Evolutionary conservation across 139 green algal genomes (phyloP), one percentile per base, ranked within the genome.

Genomic region (Haematococcus sp.): DNA sequence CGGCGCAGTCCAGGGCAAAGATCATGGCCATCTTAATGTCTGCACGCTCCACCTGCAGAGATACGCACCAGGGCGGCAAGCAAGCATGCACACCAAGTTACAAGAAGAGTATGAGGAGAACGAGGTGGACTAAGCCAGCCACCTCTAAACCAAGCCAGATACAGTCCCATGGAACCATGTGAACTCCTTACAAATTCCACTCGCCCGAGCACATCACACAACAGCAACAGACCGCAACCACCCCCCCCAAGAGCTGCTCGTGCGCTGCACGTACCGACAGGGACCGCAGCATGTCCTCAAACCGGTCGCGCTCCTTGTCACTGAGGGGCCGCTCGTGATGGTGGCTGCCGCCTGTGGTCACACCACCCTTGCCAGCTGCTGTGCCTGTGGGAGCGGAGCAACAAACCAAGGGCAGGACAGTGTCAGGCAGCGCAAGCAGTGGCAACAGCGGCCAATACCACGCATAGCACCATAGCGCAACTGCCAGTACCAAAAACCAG

Each of bases 1-100:
- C 92, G 9, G 94, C 92, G 68, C 97, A 88, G 79, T 97, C 90
- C 54, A 98, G 75, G 3, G 89, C 88, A 84, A 97, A 98, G 31
- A 92, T 81, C 95, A 98, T 98, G 64, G 88, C 95, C 28, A 80
- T 76, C 20, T 63, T 60, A n/a, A 89, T 74, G 63, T 81, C 79
- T 4, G 55, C 55, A 0, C 84, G 81, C 76, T 89, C 84, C 40
- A 84, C 79, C 79, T 84, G 79, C 1, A 58, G 2, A 25, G 16
- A 55, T 23, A 55, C 15, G 46, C 46, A n/a, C 46, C 15, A 17
- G 15, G 46, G 46, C 46, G 15, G 46, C 46, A 55, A 55, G 46
- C 46, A 55, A 55, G 46, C 46, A 55, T 23, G 46, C 46, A 55
- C 15, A 17, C 46, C n/a, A n/a, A n/a, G n/a, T n/a, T n/a, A n/a